Evolutionary conservation across 2,329 filamentous ascomycete genomes (phyloP).

Genomic region (Calonectria pteridis): DNA sequence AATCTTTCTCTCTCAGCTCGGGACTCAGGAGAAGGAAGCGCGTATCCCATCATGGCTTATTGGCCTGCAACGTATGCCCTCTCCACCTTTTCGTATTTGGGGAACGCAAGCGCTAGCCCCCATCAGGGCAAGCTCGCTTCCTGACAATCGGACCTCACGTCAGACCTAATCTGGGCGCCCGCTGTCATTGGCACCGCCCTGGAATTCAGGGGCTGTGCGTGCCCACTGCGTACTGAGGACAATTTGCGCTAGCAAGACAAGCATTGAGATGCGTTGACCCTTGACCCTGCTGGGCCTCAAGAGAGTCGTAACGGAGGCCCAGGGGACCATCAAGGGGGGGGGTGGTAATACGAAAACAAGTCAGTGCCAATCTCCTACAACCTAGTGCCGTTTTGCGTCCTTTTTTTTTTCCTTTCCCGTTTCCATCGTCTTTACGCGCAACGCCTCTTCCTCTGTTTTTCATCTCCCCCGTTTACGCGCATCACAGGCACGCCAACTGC

Average conservation of each 20-base stretch:
- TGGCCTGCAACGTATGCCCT: background rate
- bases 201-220: conserved; percentile 17
- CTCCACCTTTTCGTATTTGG: conserved; percentile 1
- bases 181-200: background rate
- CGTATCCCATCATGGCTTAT: conserved; percentile 3
- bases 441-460: background rate
- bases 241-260: conserved; percentile 11
- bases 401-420: conserved; percentile 5
- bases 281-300: background rate
- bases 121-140: background rate
- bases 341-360: background rate
- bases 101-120: background rate
- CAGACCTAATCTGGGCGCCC: conserved; percentile 7
- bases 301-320: background rate
- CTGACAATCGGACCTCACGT: background rate
- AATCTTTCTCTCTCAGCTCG: background rate
- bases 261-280: conserved; percentile 2
- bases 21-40: conserved; percentile 10
- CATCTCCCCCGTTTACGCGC: background rate
- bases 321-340: background rate
- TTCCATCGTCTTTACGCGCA: conserved; percentile 8
- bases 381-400: conserved; percentile 3
- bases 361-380: background rate
- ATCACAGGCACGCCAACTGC: background rate
- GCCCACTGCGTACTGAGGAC: background rate